phyloP scores from a whole-genome alignment of 2,329 filamentous ascomycete species.

The Aotearoamyces nothofagi region DNA sequence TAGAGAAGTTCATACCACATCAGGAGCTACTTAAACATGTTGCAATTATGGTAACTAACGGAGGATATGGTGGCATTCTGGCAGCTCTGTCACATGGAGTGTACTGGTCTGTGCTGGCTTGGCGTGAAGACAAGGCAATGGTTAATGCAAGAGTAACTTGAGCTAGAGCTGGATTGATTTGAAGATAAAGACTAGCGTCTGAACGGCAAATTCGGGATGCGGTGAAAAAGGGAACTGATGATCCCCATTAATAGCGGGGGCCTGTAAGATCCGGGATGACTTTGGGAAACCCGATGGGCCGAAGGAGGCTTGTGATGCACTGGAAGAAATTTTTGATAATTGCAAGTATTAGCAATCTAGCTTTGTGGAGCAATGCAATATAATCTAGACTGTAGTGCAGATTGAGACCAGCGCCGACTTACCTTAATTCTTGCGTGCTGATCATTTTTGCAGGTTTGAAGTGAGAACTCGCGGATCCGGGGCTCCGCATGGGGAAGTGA shows the following conservation, averaged over 20 bases:
- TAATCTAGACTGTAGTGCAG: too few species aligned
- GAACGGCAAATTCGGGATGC: not conserved
- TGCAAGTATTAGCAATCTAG: too few species aligned
- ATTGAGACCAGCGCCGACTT: too few species aligned
- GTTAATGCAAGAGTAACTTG: not conserved
- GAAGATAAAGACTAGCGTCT: not conserved
- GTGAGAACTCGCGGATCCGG: too few species aligned
- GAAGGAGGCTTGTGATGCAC: not conserved
- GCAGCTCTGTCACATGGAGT: not conserved
- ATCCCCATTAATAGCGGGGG: not conserved
- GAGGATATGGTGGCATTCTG: not conserved
- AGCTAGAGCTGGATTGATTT: not conserved
- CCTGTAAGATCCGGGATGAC: not conserved
- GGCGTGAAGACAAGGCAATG: not conserved
- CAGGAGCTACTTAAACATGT: not conserved
- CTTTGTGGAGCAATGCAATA: too few species aligned
- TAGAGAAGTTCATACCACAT: not conserved
- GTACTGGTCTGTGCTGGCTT: not conserved
- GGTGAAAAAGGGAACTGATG: not conserved
- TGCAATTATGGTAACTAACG: not conserved
- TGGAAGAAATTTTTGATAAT: conserved; percentile 2
- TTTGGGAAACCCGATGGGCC: not conserved
- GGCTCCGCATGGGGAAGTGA: too few species aligned
- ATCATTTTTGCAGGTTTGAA: too few species aligned
- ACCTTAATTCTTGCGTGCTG: too few species aligned